These are phyloP conservation scores for Flaveria bidentis DNA, from an alignment of 129 eudicot species.

Conservation along the genomic window DNA sequence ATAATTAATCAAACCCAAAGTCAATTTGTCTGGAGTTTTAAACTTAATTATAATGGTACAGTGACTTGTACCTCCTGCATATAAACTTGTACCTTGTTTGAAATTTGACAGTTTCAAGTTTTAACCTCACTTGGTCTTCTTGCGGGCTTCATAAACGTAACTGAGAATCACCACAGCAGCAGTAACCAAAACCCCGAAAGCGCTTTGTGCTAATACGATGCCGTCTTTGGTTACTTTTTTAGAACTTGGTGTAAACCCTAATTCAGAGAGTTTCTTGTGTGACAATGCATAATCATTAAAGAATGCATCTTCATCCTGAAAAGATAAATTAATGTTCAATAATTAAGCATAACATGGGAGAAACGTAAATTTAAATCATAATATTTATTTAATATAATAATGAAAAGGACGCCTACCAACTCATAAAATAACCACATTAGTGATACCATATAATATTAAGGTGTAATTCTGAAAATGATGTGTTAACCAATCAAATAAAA, in stretches of 20 bases:
- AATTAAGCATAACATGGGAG: constrained; percentile 44
- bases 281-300: constrained; percentile 76
- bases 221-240: constrained; percentile 55
- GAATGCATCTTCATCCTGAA: constrained; percentile 88
- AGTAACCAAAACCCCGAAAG: constrained; percentile 81
- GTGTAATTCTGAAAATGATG: constrained; percentile 26
- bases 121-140: constrained; percentile 48
- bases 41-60: constrained; percentile 18
- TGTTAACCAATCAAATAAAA: constrained; percentile 30
- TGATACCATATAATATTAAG: constrained; percentile 16
- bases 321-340: constrained; percentile 35
- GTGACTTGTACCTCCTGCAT: constrained; percentile 31
- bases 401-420: constrained; percentile 40
- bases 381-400: constrained; percentile 31
- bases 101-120: not conserved
- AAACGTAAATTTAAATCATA: constrained; percentile 31
- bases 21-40: constrained; percentile 11
- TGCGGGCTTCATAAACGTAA: constrained; percentile 75
- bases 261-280: constrained; percentile 93
- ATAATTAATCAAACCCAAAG: constrained; percentile 38
- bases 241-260: constrained; percentile 64
- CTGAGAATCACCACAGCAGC: constrained; percentile 83
- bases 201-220: constrained; percentile 77
- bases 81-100: not conserved
- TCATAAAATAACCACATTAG: constrained; percentile 23